Percentiles rank a stretch among this genome's conserved stretches.
phyloP scores from a whole-genome alignment of 805 yeast genomes.

The Candida wancherniae region DNA sequence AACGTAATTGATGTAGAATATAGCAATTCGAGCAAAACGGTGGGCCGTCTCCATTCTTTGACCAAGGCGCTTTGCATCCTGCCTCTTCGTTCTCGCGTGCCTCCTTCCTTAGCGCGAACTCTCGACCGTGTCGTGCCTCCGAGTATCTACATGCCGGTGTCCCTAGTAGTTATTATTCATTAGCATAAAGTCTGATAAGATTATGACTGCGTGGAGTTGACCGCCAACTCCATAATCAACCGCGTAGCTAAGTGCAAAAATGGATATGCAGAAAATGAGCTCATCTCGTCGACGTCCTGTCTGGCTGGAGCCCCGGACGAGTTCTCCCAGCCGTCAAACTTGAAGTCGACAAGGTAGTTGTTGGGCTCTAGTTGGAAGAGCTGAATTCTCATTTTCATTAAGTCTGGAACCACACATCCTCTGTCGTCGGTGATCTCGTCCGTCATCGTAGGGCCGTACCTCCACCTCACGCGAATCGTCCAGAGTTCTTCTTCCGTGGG shows the following conservation, averaged over 20 bases:
- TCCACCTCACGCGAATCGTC: slow-evolving; percentile 96
- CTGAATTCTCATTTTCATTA: slow-evolving; percentile 96
- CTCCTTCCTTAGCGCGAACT: no score
- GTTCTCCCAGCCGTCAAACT: slow-evolving; percentile 95
- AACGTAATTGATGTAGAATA: no score
- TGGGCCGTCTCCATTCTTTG: no score
- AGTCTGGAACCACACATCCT: slow-evolving; percentile 51
- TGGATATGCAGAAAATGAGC: slow-evolving; percentile 93
- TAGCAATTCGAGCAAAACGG: no score
- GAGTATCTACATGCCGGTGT: no score
- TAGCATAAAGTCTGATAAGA: no score
- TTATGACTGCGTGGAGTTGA: slow-evolving; percentile 43
- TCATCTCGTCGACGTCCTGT: slow-evolving; percentile 60
- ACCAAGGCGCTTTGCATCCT: no score
- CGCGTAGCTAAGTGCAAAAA: slow-evolving; percentile 88
- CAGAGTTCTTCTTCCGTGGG: slow-evolving; percentile 93
- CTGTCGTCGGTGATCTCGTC: slow-evolving; percentile 18
- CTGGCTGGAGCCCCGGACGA: slow-evolving; percentile 30
- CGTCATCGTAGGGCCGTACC: slow-evolving; percentile 40
- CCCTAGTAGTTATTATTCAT: no score
- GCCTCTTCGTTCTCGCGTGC: no score
- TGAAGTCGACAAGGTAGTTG: slow-evolving; percentile 92
- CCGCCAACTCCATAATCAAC: slow-evolving; percentile 94
- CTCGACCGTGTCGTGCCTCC: no score
- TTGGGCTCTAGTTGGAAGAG: slow-evolving; percentile 93